Evolutionary conservation across 495 filamentous ascomycete species (phyloP), one percentile per base, ranked within the genome.

Genomic region (Articulospora tetracladia): DNA sequence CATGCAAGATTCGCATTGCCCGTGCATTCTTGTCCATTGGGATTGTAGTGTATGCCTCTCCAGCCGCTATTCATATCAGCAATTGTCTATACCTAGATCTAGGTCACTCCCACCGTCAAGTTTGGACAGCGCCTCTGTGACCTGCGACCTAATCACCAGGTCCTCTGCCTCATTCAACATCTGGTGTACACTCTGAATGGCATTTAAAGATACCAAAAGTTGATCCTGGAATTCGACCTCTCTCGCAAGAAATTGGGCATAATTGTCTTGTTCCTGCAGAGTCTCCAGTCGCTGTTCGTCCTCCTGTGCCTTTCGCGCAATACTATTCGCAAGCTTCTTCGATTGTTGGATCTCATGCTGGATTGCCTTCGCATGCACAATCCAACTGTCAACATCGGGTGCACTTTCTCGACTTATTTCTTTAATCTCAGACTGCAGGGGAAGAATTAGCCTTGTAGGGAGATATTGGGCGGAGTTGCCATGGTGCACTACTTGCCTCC

Each of bases 361-460:
- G n/a, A 96, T 83, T 53, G 87, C 83, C 69, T 88, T 88, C 30
- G 92, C 91, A 70, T 93, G 89, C 22, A 77, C 71, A 57, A 94
- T 88, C 93, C 93, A 97, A 60, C 84, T 78, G 67, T 91, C 86
- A 62, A 94, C 86, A 67, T 94, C 89, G 22, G 87, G 83, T 46
- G 86, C 85, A 41, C 83, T 87, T 48, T 88, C 83, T 39, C 83
- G 81, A 76, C 91, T 93, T 39, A 90, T 78, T 24, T 75, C 70
- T 54, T 84, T 86, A 39, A 97, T 87, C 59, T 91, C 84, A 17
- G 32, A 50, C 67, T 69, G 30, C 8, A 34, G 22, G 32, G 11
- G n/a, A 39, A 54, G 0, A n/a, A 22, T 55, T 27, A 61, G 47
- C 28, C 32, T 55, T 34, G 10, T 41, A 25, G 32, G n/a, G n/a